phyloP scores from a whole-genome alignment of 139 green algal species.

The Coelastrella sp. region DNA sequence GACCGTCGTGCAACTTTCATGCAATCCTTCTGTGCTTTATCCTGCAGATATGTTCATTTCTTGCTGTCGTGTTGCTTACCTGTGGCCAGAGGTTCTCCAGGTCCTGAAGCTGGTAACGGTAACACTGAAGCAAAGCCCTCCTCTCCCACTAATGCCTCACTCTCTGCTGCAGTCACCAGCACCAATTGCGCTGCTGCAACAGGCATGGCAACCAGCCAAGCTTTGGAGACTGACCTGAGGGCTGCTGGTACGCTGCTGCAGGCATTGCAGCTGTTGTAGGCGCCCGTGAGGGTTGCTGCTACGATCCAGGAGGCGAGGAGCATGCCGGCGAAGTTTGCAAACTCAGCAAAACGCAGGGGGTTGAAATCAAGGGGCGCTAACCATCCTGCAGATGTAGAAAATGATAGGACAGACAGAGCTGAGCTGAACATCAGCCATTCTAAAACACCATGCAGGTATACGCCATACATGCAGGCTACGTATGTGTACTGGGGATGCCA shows the following conservation, averaged over 20 bases:
- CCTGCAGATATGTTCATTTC: too few relatives aligned
- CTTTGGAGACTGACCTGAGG: slow-evolving; percentile 43
- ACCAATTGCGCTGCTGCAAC: slow-evolving; percentile 80
- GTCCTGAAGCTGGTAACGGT: slow-evolving; percentile 73
- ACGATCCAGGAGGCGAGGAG: slow-evolving; percentile 48
- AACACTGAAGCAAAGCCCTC: slow-evolving; percentile 63
- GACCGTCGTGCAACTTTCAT: too few relatives aligned
- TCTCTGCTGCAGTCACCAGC: slow-evolving; percentile 78
- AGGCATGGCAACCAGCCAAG: slow-evolving; percentile 75
- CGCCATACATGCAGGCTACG: too few relatives aligned
- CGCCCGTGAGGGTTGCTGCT: slow-evolving; percentile 54
- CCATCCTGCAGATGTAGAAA: slow-evolving; percentile 56
- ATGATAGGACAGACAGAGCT: not conserved
- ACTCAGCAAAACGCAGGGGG: slow-evolving; percentile 74
- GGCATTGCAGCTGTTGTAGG: slow-evolving; percentile 54
- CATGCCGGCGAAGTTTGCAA: slow-evolving; percentile 67
- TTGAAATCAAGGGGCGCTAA: slow-evolving; percentile 75
- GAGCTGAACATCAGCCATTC: not conserved
- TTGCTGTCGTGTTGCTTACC: too few relatives aligned
- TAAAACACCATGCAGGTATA: not conserved
- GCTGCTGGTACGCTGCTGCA: slow-evolving; percentile 59
- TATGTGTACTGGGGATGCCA: too few relatives aligned
- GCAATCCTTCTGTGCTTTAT: too few relatives aligned
- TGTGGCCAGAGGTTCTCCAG: slow-evolving; percentile 75
- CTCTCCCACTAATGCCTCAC: slow-evolving; percentile 57